Base-by-base conservation (phyloP, 805 yeast genomes). In the Yamadazyma paraphyllophila region DNA sequence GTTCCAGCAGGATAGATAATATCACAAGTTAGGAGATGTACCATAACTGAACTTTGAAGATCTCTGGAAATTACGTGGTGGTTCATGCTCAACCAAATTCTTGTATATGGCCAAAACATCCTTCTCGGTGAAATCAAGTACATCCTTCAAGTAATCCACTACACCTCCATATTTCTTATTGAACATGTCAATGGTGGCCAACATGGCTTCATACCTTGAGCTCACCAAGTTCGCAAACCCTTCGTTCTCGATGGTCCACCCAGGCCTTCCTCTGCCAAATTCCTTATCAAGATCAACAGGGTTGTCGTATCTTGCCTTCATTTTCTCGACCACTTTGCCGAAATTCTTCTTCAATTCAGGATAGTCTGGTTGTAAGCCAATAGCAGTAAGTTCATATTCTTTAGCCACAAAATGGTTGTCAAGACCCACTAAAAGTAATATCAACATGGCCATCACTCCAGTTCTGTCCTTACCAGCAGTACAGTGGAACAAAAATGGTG, bases 391-490 rank as follows among this genome's bases (percentile, higher is more conserved):
- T 59, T 85, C 94, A 57, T 87, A 89, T 57, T 88, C 96, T 51
- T 81, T 76, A 1, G 88, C 81, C 32, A 88, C 72, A 1, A 81
- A 78, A 51, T 79, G 78, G 10, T 73, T 70, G 48, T 84, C 88
- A 3, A 88, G 87, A 0, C 87, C 91, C 4, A 78, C 65, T 7
- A 86, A 59, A 14, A 80, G 65, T 37, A 88, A 68, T 4, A 88
- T 67, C 49, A 88, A 61, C 81, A 88, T 85, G 2, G 83, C 77
- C 51, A 85, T 59, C 11, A 87, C 72, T 0, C 96, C 96, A 0
- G 96, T 88, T 36, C 96, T 75, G 60, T 88, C 96, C 61, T 88
- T 88, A 2, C 96, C 96, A 1, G 92, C 92, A 3, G 91, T 80
- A 64, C 96, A 88, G 59, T 87, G 92, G 61, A 82, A 79, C 8